phyloP scores from a whole-genome alignment of 306 rosid species.

The Dryas drummondii region DNA sequence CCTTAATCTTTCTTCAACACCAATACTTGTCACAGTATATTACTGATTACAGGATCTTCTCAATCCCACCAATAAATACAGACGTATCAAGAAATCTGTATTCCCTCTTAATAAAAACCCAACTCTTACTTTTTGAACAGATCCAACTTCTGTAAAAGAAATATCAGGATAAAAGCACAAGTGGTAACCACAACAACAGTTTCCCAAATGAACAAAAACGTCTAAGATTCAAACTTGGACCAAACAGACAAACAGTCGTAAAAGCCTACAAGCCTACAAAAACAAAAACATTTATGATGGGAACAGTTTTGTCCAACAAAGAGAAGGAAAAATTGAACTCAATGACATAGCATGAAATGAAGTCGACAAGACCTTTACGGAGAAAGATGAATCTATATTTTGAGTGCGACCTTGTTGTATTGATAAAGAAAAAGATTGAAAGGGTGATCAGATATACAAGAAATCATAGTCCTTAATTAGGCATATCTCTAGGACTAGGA shows the following conservation, averaged over 20 bases:
- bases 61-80: conserved; percentile 16
- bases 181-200: conserved; percentile 1
- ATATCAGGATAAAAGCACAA: neutral
- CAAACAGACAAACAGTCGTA: conserved; percentile 14
- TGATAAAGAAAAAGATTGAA: conserved; percentile 14
- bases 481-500: conserved; percentile 4
- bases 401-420: conserved; percentile 9
- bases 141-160: conserved; percentile 15
- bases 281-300: conserved; percentile 18
- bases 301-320: conserved; percentile 1
- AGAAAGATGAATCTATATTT: conserved; percentile 22
- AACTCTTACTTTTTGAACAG: conserved; percentile 6
- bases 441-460: conserved; percentile 20
- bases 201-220: conserved; percentile 12
- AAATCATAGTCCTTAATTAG: neutral
- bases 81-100: neutral
- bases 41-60: conserved; percentile 9
- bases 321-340: conserved; percentile 20
- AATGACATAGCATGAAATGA: conserved; percentile 10
- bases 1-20: conserved; percentile 14
- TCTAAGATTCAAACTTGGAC: conserved; percentile 6
- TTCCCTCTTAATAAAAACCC: neutral
- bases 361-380: conserved; percentile 22
- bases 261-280: conserved; percentile 14
- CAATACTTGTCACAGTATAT: conserved; percentile 9